Conservation (phyloP, 2,329 filamentous ascomycete genomes). For the Calonectria pseudoreteaudii region DNA sequence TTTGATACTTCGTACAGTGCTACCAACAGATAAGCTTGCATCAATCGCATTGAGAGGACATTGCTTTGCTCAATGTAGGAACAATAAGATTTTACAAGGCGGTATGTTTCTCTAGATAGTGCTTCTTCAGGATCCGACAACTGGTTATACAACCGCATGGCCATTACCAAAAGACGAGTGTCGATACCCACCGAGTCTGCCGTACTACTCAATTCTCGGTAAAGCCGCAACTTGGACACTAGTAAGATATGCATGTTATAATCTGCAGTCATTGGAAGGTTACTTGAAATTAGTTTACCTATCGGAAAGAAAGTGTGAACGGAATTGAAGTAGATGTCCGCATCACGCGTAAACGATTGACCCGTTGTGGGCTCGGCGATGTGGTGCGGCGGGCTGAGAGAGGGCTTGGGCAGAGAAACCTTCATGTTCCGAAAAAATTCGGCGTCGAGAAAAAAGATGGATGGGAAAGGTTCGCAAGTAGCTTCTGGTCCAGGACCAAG, state of each 20-base stretch:
- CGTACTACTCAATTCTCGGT: background rate
- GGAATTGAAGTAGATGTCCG: conserved; percentile 10
- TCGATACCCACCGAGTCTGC: background rate
- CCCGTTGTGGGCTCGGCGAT: background rate
- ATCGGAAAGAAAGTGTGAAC: conserved; percentile 10
- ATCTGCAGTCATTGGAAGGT: too few relatives aligned
- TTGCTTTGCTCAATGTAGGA: background rate
- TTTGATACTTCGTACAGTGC: conserved; percentile 11
- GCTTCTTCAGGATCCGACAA: background rate
- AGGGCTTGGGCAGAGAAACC: background rate
- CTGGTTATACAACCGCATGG: conserved; percentile 65
- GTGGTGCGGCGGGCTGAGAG: background rate
- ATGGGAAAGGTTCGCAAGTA: background rate
- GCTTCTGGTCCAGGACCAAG: too few relatives aligned
- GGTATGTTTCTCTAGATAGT: background rate
- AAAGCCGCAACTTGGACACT: conserved; percentile 16
- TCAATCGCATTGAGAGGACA: background rate
- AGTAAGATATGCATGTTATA: background rate
- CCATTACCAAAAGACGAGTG: background rate
- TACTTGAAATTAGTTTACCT: background rate
- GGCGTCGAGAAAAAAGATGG: conserved; percentile 7
- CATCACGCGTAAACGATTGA: background rate
- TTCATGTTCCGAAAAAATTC: background rate
- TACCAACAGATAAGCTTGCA: conserved; percentile 7
- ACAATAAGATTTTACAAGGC: background rate